Base-by-base conservation (phyloP, 2,329 filamentous ascomycete species). In the Stylonectria norvegica region DNA sequence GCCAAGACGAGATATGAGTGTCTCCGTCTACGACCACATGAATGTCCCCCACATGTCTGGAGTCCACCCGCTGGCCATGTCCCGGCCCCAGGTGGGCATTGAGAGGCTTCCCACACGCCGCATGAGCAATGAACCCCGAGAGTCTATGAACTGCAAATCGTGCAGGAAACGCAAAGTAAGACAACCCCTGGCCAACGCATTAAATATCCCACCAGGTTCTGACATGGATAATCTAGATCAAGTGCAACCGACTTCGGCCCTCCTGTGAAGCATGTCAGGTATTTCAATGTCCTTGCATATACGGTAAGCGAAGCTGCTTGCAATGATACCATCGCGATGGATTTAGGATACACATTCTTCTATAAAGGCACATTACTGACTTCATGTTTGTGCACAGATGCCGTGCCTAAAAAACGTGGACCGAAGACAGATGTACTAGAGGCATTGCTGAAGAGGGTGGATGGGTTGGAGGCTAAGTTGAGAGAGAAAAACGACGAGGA, bases 91-190 rank as follows among this genome's bases (percentile, higher is more conserved):
- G 69, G 83, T 90, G 57, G 84, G 85, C 61, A 91, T 91, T 63
- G 85, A 90, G 67, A 80, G 86, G 47, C 70, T 91, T 51, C 84
- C 85, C 18, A 75, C 82, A 39, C 80, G 84, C 48, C 81, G 85
- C 29, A 72, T 80, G 65, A 81, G 76, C 64, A 84, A 79, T 56
- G 86, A 93, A 63, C 86, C 86, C 28, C 81, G 86, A 57, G 89
- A 94, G 71, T 86, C 86, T 22, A 95, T 95, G 89, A 95, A 95
- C 65, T 95, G 89, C 79, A 94, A 95, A 66, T 93, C 87, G 41
- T 95, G 89, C 71, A 80, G 89, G 54, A 94, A 94, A 68, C 78
- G 89, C 69, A 95, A 95, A 83, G 88, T 91, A 66, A 14, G 32
- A 50, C 43, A 27, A 19, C 39, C 45, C 33, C 39, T 49, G 44